phyloP scores from a whole-genome alignment of 495 filamentous ascomycete genomes.

The Astrothelium macrocarpum region DNA sequence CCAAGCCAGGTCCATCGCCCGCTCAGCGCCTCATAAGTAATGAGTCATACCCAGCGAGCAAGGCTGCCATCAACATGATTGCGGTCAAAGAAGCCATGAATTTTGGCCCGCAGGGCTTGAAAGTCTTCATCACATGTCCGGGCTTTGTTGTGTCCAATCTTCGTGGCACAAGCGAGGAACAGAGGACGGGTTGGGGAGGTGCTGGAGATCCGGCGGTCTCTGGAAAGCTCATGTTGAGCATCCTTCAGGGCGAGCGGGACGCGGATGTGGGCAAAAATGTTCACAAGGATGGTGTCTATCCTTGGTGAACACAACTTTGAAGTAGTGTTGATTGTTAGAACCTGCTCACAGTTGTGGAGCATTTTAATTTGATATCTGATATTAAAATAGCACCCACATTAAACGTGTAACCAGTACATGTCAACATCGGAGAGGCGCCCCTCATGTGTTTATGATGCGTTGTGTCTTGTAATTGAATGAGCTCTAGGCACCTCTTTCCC shows the following conservation, averaged over 20 bases:
- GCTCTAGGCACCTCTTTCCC: too few relatives aligned
- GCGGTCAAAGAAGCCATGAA: conserved; percentile 10
- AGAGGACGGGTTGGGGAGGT: conserved; percentile 1
- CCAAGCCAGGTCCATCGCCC: not conserved
- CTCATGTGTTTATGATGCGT: too few relatives aligned
- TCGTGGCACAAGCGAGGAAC: conserved; percentile 28
- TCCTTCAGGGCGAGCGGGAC: conserved; percentile 12
- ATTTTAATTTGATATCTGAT: too few relatives aligned
- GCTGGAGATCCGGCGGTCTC: conserved; percentile 7
- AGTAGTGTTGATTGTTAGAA: not conserved
- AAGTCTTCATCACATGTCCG: conserved; percentile 25
- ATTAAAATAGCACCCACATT: too few relatives aligned
- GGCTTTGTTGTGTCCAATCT: conserved; percentile 34
- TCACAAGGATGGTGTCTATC: conserved; percentile 1
- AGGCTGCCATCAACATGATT: conserved; percentile 30
- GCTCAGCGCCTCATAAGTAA: not conserved
- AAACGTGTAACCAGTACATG: too few relatives aligned
- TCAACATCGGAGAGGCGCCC: too few relatives aligned
- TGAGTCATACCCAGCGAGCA: conserved; percentile 24
- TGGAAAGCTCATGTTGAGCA: conserved; percentile 4
- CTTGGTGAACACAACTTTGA: conserved; percentile 7
- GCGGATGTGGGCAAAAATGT: conserved; percentile 8
- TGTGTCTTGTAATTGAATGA: too few relatives aligned
- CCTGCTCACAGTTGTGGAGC: too few relatives aligned
- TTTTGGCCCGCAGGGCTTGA: conserved; percentile 18